Base-by-base conservation (phyloP, 2,329 filamentous ascomycete species). In the Acephala macrosclerotiorum region DNA sequence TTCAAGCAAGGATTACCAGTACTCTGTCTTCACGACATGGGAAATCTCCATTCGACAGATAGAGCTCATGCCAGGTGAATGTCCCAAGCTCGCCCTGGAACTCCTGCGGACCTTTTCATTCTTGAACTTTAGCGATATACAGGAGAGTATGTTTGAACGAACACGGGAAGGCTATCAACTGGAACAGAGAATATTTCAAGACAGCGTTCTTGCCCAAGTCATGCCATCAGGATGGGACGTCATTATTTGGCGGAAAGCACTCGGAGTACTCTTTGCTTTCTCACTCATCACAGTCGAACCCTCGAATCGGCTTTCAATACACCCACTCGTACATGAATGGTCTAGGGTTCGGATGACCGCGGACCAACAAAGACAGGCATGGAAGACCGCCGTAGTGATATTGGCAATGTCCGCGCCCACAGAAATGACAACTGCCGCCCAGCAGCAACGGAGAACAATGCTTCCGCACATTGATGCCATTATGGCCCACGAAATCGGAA, bases 281-380 rank as follows among this genome's bases (percentile, higher is more conserved):
- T 70, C 66, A 1, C 58, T 69, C 2, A 60, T 70, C 45, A 63
- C 56, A 12, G 38, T 63, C 0, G 55, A 64, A 26, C 42, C 51
- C 3, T 40, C n/a, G 8, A 26, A 56, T 38, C 16, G 18, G 6
- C 67, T 70, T 9, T 76, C 76, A 18, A 77, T 78, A 68, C 77
- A 80, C 66, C 76, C 75, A 8, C 69, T 80, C 1, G 72, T 75
- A 14, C 78, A 80, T 61, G 71, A 75, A 2, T 79, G 76, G 77
- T 76, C 66, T 1, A 49, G 63, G 29, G 56, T 64, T 22, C 59
- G 68, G 7, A 58, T 69, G 49, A 9, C 55, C 0, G 49, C 62
- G 1, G 5, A 12, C n/a, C 51, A 70, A 58, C 57, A 60, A 26
- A 18, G 1, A 9, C 22, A 33, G 51, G 60, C 35, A 12, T 70